These are phyloP conservation scores for Talaromyces piceae DNA, from an alignment of 2,329 filamentous ascomycete genomes.

Conservation along the genomic window DNA sequence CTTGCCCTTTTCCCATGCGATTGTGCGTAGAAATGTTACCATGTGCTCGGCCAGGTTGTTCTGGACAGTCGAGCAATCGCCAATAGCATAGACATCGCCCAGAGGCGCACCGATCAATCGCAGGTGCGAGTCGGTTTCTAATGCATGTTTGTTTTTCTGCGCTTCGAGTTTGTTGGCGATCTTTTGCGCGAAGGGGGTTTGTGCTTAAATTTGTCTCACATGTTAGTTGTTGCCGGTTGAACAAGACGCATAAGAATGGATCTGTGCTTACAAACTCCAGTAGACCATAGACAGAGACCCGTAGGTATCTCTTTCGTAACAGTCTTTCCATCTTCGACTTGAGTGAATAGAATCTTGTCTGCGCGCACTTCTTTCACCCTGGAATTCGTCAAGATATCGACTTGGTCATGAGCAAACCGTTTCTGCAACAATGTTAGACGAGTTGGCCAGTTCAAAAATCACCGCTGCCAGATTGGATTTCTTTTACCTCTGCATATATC, in stretches of 20 bases:
- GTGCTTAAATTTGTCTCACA: constrained; percentile 39
- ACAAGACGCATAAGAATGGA: not conserved
- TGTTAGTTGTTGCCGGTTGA: not conserved
- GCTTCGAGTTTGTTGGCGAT: constrained; percentile 67
- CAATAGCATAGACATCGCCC: constrained; percentile 92
- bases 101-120: constrained; percentile 81
- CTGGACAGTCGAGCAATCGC: constrained; percentile 92
- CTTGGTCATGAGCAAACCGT: constrained; percentile 81
- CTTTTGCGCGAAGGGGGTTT: constrained; percentile 69
- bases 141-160: constrained; percentile 82
- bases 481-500: constrained; percentile 74
- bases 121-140: constrained; percentile 91
- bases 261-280: constrained; percentile 58
- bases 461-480: too few species aligned
- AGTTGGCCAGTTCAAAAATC: not conserved
- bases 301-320: constrained; percentile 90
- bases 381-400: constrained; percentile 87
- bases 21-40: constrained; percentile 75
- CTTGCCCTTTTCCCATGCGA: constrained; percentile 86
- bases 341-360: constrained; percentile 83
- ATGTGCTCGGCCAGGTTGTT: constrained; percentile 94
- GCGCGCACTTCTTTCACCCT: constrained; percentile 79
- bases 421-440: constrained; percentile 36
- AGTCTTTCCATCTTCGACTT: constrained; percentile 66
- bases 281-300: constrained; percentile 97